Base-by-base conservation (phyloP, 805 yeast species). In the Maudiozyma turicensis region DNA sequence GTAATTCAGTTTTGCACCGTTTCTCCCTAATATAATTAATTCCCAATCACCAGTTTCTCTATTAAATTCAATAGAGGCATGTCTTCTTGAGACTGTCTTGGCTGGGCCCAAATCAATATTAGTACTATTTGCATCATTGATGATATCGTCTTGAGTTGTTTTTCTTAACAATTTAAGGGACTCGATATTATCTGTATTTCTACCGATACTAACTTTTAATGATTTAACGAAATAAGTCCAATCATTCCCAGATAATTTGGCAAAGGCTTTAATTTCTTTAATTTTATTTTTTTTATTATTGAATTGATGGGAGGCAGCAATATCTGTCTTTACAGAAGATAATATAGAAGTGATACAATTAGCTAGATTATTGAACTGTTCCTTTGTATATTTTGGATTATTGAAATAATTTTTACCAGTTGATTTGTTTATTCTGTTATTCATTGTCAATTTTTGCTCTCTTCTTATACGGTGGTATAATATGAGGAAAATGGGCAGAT, bases 141-240 rank as follows among this genome's bases (percentile, higher is more conserved):
- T n/a, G 6, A 39, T 20, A 11, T 32, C 20, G 26, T 30, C 31
- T 13, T 38, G 28, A 10, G 30, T 6, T 11, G 15, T 41, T 13
- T 10, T 35, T 9, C 7, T n/a, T 13, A 20, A 20, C 26, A 20
- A 20, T 9, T 39, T 28, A 3, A 42, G 26, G 8, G 29, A 8
- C 11, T 40, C 32, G 5, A 49, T 14, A 40, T 32, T 46, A 46
- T 68, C 71, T 3, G 96, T 86, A 58, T 83, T 84, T 59, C 99
- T 75, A 13, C 99, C 99, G 50, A 93, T 85, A 1, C 82, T 70
- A 3, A 91, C 77, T 26, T 75, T 75, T 47, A 90, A 71, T 11
- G 80, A 72, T 61, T 89, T 86, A 40, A 93, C 96, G 60, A 87
- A 91, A 64, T 75, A 93, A 1, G 98, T 90, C 99, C 99, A 93